A percentile compares a stretch with the other conserved stretches of the same genome.
Evolutionary conservation across 2,329 filamentous ascomycete genomes (phyloP).

Genomic region (Sclerotinia subarctica): DNA sequence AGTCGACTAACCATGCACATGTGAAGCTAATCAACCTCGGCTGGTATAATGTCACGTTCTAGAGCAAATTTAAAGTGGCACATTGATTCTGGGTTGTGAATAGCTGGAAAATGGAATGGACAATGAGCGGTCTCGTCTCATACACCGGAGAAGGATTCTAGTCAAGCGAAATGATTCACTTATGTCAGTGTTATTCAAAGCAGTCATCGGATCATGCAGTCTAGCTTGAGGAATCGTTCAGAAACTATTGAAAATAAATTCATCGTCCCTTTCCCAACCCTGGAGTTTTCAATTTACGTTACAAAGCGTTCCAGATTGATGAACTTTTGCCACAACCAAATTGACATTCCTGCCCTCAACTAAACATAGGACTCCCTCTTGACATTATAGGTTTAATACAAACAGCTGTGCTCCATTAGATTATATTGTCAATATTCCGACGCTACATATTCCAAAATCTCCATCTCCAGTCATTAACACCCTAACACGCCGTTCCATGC

Average conservation of each 20-base stretch:
- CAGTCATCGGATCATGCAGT: no score
- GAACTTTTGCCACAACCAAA: neutral
- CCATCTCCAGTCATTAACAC: constrained; percentile 6
- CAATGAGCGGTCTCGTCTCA: neutral
- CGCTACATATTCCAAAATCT: neutral
- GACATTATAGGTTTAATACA: neutral
- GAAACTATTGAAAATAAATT: neutral
- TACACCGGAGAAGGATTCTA: neutral
- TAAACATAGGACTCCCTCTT: neutral
- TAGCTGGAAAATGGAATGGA: neutral
- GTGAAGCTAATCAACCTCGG: neutral
- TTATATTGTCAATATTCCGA: constrained; percentile 4
- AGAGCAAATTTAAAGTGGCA: neutral
- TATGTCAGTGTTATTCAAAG: no score
- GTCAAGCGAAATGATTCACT: neutral
- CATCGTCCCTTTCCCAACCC: no score
- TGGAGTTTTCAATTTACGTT: neutral
- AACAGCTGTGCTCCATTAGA: neutral
- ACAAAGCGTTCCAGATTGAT: neutral
- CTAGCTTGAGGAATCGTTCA: no score
- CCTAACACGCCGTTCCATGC: constrained; percentile 20
- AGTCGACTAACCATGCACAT: neutral
- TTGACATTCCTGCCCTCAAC: neutral
- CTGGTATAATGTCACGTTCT: neutral
- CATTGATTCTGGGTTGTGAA: neutral